Base-by-base conservation (phyloP, 139 green algal species). In the Tetratostichococcus sp. region DNA sequence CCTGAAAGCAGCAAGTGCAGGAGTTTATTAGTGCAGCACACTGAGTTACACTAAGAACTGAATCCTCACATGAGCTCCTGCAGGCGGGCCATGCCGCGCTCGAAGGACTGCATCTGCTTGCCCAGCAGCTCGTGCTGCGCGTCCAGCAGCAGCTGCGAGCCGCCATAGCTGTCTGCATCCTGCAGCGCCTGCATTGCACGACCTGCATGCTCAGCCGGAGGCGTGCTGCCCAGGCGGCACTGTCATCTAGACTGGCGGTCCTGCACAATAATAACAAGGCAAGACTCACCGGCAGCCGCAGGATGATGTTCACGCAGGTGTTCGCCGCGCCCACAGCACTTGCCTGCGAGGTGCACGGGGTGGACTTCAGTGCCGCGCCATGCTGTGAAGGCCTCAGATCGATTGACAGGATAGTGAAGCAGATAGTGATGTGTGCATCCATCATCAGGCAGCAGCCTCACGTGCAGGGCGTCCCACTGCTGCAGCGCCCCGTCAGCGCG, bases 171-270 rank as follows among this genome's bases (percentile, higher is more conserved):
- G 1, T 8, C 8, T 11, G 57, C 26, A 59, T 79, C 50, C 23
- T 81, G 74, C n/a, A 83, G 30, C 5, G 68, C 78, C 31, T 78
- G 78, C 57, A 83, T 23, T n/a, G n/a, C n/a, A n/a, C n/a, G n/a
- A 67, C 78, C 31, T 78, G 78, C 57, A 83, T 23, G 25, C 32
- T 33, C 21, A 65, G 58, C 14, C 28, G 58, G 22, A 4, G 19
- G 25, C 8, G 25, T 31, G 23, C 17, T n/a, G n/a, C n/a, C n/a
- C n/a, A n/a, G n/a, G n/a, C n/a, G n/a, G n/a, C n/a, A 26, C 58
- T n/a, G 22, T n/a, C 58, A 66, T 31, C 4, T 66, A 66, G 25
- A 30, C 11, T 26, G 4, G 23, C 22, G 8, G 17, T 26, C 11
- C 17, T 66, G 23, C 22, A 31, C 25, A 31, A n/a, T 26, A 17